Evolutionary conservation across 2,329 filamentous ascomycete genomes (phyloP).

Genomic region (Aspergillus brunneoviolaceus): DNA sequence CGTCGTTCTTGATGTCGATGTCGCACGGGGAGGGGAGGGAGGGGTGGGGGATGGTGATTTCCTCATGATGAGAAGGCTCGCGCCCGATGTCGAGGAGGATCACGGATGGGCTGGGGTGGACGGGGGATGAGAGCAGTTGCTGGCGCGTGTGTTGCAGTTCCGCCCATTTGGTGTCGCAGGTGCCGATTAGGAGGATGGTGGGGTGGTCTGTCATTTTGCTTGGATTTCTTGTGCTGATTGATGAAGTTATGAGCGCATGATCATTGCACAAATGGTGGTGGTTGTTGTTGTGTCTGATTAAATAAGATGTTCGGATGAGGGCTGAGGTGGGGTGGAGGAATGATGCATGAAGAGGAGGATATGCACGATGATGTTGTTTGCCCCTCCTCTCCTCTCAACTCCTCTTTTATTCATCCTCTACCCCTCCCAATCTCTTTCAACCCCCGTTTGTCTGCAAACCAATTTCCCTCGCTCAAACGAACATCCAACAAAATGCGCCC

Average conservation of each 20-base stretch:
- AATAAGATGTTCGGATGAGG: not conserved
- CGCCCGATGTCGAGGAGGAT: constrained; percentile 16
- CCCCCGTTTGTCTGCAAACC: not conserved
- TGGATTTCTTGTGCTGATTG: not conserved
- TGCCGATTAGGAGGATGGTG: constrained; percentile 58
- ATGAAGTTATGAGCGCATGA: not conserved
- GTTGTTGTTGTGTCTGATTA: not conserved
- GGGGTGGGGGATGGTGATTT: constrained; percentile 50
- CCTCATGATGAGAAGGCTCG: constrained; percentile 39
- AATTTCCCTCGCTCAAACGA: not conserved
- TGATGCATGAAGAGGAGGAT: not conserved
- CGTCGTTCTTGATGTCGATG: constrained; percentile 30
- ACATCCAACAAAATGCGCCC: constrained; percentile 51
- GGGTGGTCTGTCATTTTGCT: constrained; percentile 15
- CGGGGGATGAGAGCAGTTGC: constrained; percentile 41
- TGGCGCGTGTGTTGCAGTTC: constrained; percentile 59
- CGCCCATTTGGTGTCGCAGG: constrained; percentile 63
- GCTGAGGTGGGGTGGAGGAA: not conserved
- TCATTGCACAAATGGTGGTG: not conserved
- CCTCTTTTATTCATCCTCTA: not conserved
- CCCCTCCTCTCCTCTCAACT: not conserved
- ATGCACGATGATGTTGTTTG: not conserved
- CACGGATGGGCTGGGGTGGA: constrained; percentile 30
- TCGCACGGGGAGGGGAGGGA: constrained; percentile 27
- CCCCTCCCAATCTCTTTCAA: not conserved